Base-by-base conservation (phyloP, 805 yeast species). In the Candida golubevii region DNA sequence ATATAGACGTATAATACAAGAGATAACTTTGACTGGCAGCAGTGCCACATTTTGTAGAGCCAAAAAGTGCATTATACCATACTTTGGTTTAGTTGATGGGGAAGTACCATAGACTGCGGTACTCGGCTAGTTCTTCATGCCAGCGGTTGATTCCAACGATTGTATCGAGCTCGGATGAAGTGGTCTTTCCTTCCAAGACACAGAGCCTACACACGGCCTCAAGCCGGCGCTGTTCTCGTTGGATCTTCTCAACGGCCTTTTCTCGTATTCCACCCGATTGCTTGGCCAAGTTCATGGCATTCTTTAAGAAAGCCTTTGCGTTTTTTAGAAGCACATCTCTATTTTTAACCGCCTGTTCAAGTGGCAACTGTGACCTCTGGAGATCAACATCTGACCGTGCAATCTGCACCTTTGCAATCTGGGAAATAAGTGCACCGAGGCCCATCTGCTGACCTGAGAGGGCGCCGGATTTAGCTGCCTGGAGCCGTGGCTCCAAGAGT, bases 331-430 rank as follows among this genome's bases (percentile, higher is more conserved):
- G 57, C 0, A 72, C 53, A 2, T 45, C 49, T 14, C 47, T 46
- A 50, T 65, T 63, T 12, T 62, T 62, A 2, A 47, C 45, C 0
- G 75, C 68, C 23, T 61, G 57, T 8, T 61, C 64, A 26, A 42
- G 47, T 13, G 57, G 58, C 0, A 55, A 39, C 36, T 63, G 67
- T n/a, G 72, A 61, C 44, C 82, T 61, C 54, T 76, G 80, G 10
- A 75, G 53, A 43, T 77, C 82, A 4, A 77, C 65, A 53, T 78
- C 83, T 1, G 79, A 71, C 39, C 82, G 61, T 29, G 75, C 78
- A n/a, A 77, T 71, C 29, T 69, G 52, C 1, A 77, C 59, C 8
- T 71, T 64, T 47, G 75, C 62, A 2, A 75, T 46, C 45, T 72
- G 74, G 10, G 65, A 55, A 27, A 65, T 57, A 14, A 66, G 42